Evolutionary conservation across 495 filamentous ascomycete genomes (phyloP).

Genomic region (Penicillium subrubescens): DNA sequence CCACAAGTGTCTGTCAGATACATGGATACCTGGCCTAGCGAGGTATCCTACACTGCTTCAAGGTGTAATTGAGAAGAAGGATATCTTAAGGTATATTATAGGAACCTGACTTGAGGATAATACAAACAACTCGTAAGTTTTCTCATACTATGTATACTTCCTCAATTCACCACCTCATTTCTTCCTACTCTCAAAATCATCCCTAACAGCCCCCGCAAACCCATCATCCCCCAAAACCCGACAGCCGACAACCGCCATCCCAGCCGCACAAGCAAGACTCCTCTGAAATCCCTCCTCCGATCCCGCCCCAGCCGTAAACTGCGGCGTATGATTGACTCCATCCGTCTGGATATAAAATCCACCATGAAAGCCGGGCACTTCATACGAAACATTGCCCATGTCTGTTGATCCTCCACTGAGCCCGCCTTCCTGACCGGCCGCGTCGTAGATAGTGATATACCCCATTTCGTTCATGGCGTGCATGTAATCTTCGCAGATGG

Average conservation of each 20-base stretch:
- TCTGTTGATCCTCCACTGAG: conserved; percentile 39
- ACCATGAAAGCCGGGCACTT: conserved; percentile 60
- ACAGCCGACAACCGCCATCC: conserved; percentile 58
- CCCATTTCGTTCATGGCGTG: conserved; percentile 50
- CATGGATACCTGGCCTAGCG: too few species aligned
- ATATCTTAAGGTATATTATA: too few species aligned
- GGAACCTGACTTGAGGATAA: too few species aligned
- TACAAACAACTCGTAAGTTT: too few species aligned
- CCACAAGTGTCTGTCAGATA: not conserved
- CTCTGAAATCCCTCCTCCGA: conserved; percentile 48
- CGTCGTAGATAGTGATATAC: conserved; percentile 43
- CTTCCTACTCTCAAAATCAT: conserved; percentile 35
- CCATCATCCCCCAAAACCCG: conserved; percentile 49
- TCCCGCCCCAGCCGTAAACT: conserved; percentile 55
- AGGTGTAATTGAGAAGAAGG: not conserved
- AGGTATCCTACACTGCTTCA: not conserved
- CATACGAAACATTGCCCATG: conserved; percentile 58
- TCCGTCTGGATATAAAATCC: conserved; percentile 53
- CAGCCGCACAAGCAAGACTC: conserved; percentile 53
- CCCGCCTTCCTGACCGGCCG: conserved; percentile 34
- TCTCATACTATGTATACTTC: too few species aligned
- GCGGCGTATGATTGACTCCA: conserved; percentile 56
- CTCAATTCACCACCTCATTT: too few species aligned
- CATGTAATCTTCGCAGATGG: conserved; percentile 53
- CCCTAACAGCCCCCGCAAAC: conserved; percentile 41